Evolutionary conservation across 2,329 filamentous ascomycete genomes (phyloP), one percentile per base, ranked within the genome.

Genomic region (Teratosphaeria nubilosa): DNA sequence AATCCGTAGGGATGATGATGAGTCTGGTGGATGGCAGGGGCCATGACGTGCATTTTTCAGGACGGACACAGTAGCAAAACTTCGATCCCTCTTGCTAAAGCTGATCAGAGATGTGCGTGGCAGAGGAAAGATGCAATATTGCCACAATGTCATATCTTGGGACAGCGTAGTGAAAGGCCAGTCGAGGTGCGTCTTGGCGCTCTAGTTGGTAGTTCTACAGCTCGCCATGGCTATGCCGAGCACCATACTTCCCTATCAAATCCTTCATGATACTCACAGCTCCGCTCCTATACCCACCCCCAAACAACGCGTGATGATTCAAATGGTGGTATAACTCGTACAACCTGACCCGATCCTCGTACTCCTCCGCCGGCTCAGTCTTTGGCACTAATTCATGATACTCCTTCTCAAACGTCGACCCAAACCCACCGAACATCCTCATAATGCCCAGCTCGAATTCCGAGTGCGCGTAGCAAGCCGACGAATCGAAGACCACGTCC

Each of bases 391-490:
- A 69, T 45, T 76, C 72, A 70, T 88, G 83, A 70, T 96, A 97
- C 69, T 94, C 89, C 32, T 80, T 80, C 78, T 88, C 85, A 67
- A 96, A 95, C 0, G 69, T 72, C 0, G 72, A 66, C 0, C 85
- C 85, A 72, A 95, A 96, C 0, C 92, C 92, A 0, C 91, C 91
- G 79, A 96, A 97, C 91, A 96, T 95, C 55, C 82, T 83, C 91
- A 96, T 96, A 64, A 95, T 96, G 0, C 92, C 92, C 56, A 95
- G 76, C 65, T 96, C 92, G 72, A 86, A 96, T 76, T 97, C 92
- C 1, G 81, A 87, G 70, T 96, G 91, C 1, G 86, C 90, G 69
- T 95, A 96, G 62, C 87, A 88, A 50, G 84, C 82, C 1, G 86
- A 87, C 0, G 91, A 85, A 69, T 96, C 92, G 69, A 85, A 96